Evolutionary conservation across 192 early-diverging fungal genomes (phyloP).

Genomic region (Coemansia umbellata): DNA sequence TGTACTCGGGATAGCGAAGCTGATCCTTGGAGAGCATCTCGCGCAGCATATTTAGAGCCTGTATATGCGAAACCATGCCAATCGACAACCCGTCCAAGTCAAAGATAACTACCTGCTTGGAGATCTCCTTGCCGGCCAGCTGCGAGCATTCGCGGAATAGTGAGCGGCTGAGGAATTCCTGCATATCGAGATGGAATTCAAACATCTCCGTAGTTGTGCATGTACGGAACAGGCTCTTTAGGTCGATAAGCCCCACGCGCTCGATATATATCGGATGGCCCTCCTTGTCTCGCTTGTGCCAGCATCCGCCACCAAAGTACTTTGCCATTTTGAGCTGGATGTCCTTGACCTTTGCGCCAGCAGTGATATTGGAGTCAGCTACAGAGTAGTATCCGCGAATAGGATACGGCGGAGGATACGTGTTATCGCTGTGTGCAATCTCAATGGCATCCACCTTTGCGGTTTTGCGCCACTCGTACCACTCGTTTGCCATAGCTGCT

Average conservation of each 20-base stretch:
- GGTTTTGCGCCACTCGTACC: slow-evolving; percentile 59
- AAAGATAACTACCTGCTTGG: slow-evolving; percentile 84
- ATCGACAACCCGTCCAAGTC: slow-evolving; percentile 85
- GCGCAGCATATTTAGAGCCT: slow-evolving; percentile 63
- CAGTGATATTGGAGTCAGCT: slow-evolving; percentile 61
- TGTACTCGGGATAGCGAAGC: slow-evolving; percentile 91
- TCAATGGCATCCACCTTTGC: slow-evolving; percentile 59
- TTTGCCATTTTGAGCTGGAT: slow-evolving; percentile 57
- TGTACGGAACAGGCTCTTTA: neutral
- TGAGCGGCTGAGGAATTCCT: slow-evolving; percentile 65
- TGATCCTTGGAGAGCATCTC: slow-evolving; percentile 82
- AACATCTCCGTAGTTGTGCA: slow-evolving; percentile 59
- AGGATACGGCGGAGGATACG: slow-evolving; percentile 59
- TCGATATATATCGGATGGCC: slow-evolving; percentile 93
- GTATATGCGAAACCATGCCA: slow-evolving; percentile 62
- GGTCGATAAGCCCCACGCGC: slow-evolving; percentile 53
- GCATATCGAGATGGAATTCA: slow-evolving; percentile 66
- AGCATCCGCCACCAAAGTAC: slow-evolving; percentile 67
- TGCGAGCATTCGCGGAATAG: slow-evolving; percentile 77
- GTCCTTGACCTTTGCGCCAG: slow-evolving; percentile 58
- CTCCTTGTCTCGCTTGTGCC: slow-evolving; percentile 87
- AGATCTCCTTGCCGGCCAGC: slow-evolving; percentile 61
- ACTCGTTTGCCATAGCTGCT: slow-evolving; percentile 55
- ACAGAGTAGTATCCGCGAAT: slow-evolving; percentile 62
- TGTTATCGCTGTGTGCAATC: slow-evolving; percentile 55